Base-by-base conservation (phyloP, 139 green algal genomes). In the Eudorina sp. region DNA sequence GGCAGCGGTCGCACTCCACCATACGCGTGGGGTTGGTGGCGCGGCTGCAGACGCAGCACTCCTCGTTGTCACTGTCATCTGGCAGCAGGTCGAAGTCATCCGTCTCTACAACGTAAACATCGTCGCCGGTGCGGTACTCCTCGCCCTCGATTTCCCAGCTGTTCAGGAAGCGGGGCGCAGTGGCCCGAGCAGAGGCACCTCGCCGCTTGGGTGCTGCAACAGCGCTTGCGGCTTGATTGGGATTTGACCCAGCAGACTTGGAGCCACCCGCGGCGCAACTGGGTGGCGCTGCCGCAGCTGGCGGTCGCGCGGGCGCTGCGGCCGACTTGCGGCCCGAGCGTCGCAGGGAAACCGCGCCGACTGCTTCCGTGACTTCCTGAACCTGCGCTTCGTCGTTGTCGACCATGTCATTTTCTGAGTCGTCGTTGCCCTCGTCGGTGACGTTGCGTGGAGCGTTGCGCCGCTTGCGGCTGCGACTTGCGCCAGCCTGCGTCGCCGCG, bases 1-100 rank as follows among this genome's bases (percentile, higher is more conserved):
- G 92, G 93, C 97, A 99, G 41, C 86, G 84, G 88, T 95, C 92
- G 89, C 97, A 99, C 91, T 99, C 97, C 31, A 99, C 84, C 91
- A 98, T 95, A 51, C 81, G n/a, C 6, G 55, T 13, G 0, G 46
- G 13, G 55, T 64, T 11, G 29, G 83, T 82, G 53, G 51, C 66
- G 16, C 46, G 55, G 7, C 55, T 19, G 66, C 88, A 91, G 29
- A 70, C 11, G 53, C 76, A 51, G 83, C 88, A 91, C 9, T 68
- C 41, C 66, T 91, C 88, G 25, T 84, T 40, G 36, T 78, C 66
- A 3, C 19, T 43, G 25, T 60, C 80, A 18, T 84, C 45, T 7
- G 88, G 88, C 64, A 86, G 51, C 46, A 31, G 41, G 9, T 34
- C 34, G 9, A 31, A 23, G 48, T 90, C 75, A 8, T 81, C 76